Conservation (phyloP, 345 rosid genomes). For the Barbarea vulgaris region DNA sequence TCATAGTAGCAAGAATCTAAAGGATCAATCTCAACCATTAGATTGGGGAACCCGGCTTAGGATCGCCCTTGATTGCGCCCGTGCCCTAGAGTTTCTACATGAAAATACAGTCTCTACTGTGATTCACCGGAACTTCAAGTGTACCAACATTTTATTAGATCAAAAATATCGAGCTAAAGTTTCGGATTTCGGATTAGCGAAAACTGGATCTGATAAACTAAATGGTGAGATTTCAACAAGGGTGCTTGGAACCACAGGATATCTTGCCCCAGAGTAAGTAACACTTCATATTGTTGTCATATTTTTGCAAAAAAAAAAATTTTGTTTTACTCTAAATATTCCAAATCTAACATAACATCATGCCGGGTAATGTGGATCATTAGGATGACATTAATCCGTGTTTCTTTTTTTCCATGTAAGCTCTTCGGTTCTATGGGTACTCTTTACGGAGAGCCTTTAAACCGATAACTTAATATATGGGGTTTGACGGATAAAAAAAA, state of each 20-base stretch:
- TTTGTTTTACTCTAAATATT: too few species aligned
- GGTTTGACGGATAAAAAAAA: too few species aligned
- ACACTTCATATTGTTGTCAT: neutral
- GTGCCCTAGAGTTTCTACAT: slow-evolving; percentile 85
- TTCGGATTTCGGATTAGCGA: slow-evolving; percentile 77
- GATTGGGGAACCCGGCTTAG: slow-evolving; percentile 77
- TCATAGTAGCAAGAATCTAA: slow-evolving; percentile 17
- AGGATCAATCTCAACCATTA: slow-evolving; percentile 44
- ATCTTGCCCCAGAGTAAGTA: slow-evolving; percentile 94
- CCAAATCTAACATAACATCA: neutral
- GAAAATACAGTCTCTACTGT: slow-evolving; percentile 64
- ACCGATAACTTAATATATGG: too few species aligned
- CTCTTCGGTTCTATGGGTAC: too few species aligned
- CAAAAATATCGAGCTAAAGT: slow-evolving; percentile 68
- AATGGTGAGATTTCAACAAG: slow-evolving; percentile 78
- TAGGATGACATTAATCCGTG: too few species aligned
- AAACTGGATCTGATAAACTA: slow-evolving; percentile 69
- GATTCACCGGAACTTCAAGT: slow-evolving; percentile 86
- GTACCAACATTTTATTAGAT: slow-evolving; percentile 70
- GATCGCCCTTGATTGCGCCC: slow-evolving; percentile 84
- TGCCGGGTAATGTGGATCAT: too few species aligned
- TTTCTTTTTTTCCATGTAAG: too few species aligned
- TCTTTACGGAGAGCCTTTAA: too few species aligned
- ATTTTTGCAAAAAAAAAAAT: neutral
- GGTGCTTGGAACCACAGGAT: slow-evolving; percentile 71